Evolutionary conservation across 2,329 filamentous ascomycete genomes (phyloP).

Genomic region (Akanthomyces dipterigenus): DNA sequence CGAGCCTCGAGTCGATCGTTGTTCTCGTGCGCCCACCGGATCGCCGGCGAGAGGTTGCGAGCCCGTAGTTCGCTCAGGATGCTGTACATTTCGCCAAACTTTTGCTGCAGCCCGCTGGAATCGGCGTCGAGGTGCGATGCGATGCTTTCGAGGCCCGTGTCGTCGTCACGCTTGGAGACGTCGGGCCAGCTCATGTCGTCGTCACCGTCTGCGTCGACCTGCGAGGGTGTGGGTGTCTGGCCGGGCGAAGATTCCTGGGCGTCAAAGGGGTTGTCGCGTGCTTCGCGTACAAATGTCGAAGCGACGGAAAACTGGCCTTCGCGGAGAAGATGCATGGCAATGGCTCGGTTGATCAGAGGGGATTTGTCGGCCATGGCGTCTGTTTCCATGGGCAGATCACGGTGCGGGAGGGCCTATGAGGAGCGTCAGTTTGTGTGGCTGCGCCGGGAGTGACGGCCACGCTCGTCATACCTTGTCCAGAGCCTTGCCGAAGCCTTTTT

Average conservation of each 20-base stretch:
- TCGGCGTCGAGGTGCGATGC: conserved; percentile 1
- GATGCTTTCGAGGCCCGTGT: not conserved
- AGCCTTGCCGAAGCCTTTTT: conserved; percentile 78
- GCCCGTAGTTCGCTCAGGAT: conserved; percentile 74
- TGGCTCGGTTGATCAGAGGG: conserved; percentile 79
- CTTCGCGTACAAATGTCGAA: conserved; percentile 75
- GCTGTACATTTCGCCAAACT: conserved; percentile 85
- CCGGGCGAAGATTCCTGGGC: not conserved
- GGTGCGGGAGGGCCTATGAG: conserved; percentile 34
- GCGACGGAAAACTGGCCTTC: conserved; percentile 91
- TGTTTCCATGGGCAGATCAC: conserved; percentile 68
- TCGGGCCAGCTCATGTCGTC: conserved; percentile 21
- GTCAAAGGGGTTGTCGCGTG: conserved; percentile 30
- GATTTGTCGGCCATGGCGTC: conserved; percentile 73
- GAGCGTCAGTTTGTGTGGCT: conserved; percentile 15
- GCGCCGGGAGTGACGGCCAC: not conserved
- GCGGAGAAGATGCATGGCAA: conserved; percentile 91
- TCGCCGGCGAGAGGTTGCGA: conserved; percentile 73
- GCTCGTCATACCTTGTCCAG: conserved; percentile 62
- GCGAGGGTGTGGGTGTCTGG: conserved; percentile 13
- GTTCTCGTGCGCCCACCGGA: conserved; percentile 75
- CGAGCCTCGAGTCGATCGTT: conserved; percentile 65
- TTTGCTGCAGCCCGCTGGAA: conserved; percentile 56
- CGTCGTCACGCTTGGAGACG: not conserved
- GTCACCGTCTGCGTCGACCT: conserved; percentile 19